Percentiles rank a stretch among this genome's conserved stretches.
phyloP scores from a whole-genome alignment of 2,329 filamentous ascomycete species.

The Colletotrichum eremochloae region DNA sequence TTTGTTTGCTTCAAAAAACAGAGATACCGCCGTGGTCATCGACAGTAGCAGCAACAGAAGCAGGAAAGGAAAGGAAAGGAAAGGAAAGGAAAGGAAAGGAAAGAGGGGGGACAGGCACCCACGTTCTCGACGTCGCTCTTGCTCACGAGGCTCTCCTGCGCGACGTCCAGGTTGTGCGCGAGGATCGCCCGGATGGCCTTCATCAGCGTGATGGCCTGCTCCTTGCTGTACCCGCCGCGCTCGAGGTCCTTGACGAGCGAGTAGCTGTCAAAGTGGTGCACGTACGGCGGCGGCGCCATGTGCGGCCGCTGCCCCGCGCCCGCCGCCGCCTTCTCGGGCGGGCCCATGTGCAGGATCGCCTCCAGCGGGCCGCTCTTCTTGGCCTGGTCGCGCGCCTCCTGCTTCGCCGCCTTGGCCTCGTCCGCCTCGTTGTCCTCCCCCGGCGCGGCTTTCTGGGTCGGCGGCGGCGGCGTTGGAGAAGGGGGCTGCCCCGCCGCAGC shows the following conservation, averaged over 20 bases:
- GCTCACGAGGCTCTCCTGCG: slow-evolving; percentile 83
- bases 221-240: slow-evolving; percentile 76
- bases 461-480: background rate
- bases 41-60: background rate
- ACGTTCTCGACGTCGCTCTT: slow-evolving; percentile 93
- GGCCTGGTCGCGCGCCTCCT: slow-evolving; percentile 52
- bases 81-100: rapidly evolving
- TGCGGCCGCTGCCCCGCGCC: slow-evolving; percentile 69
- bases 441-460: background rate
- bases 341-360: slow-evolving; percentile 62
- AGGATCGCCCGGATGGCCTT: slow-evolving; percentile 87
- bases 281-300: slow-evolving; percentile 80
- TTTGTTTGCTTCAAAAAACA: background rate
- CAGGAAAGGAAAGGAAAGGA: background rate
- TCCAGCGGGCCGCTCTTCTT: slow-evolving; percentile 64
- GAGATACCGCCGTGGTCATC: background rate
- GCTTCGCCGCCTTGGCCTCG: slow-evolving; percentile 46
- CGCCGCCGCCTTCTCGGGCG: slow-evolving; percentile 51
- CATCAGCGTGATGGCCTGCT: slow-evolving; percentile 89
- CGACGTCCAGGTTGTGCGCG: slow-evolving; percentile 83
- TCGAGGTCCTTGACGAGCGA: slow-evolving; percentile 85
- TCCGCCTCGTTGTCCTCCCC: slow-evolving; percentile 21
- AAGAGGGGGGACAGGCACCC: background rate
- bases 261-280: slow-evolving; percentile 98
- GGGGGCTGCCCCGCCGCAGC: slow-evolving; percentile 15